Evolutionary conservation across 1,284 basidiomycete species (phyloP), one percentile per base, ranked within the genome.

Genomic region (Afroboletus lepidellus): DNA sequence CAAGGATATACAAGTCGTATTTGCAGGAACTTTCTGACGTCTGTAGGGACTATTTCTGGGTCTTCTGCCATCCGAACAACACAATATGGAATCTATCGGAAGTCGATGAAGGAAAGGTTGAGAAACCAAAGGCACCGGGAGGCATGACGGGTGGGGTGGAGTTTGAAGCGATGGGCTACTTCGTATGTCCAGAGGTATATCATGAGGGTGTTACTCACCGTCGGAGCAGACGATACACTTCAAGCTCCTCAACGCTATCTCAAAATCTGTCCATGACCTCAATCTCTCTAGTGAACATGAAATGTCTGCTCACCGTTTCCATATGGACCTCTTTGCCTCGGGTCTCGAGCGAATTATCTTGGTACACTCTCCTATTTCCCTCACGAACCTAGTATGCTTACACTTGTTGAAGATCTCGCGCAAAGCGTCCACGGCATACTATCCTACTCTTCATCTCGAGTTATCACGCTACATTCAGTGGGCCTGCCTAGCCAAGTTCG

Each of bases 101-200:
- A 60, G 85, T 92, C 0, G 90, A 98, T 62, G 87, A 92, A 65
- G 81, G 75, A 2, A 82, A 83, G 50, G 92, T 95, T 5, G 92
- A 94, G 71, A 90, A 87, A 61, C 97, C 96, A 4, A 83, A 92
- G 33, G 96, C 97, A 3, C 96, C 97, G 0, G 93, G 94, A 8
- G 96, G 96, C 8, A 98, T 98, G 84, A 98, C 97, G 0, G 97
- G 96, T 8, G 96, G 97, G 11, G 97, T 99, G 11, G 96, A 98
- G 68, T 95, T 89, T 66, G 96, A 99, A 71, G 96, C 96, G 0
- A 97, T 98, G 87, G 81, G 81, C 15, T 98, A 98, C 69, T 84
- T 96, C 61, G 94, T 95, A 65, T 61, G 88, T 74, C 34, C 11
- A 29, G 13, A n/a, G 21, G 30, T 49, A 46, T 23, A 23, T 12